Conservation (phyloP, 1,139 yeast genomes). For the Magnusiomyces tetraspermus region DNA sequence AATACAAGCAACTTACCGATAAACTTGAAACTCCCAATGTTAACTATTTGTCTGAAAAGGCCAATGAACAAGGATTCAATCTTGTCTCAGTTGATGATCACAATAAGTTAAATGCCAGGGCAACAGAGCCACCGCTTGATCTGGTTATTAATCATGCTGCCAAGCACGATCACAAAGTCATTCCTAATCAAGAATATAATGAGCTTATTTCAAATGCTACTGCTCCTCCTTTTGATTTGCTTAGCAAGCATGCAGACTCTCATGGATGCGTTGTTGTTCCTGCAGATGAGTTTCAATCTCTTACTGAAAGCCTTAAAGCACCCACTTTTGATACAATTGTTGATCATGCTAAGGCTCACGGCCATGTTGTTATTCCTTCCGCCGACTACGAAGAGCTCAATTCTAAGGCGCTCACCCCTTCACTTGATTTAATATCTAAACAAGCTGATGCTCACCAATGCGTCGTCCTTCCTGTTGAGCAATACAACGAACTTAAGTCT, state of each 20-base stretch:
- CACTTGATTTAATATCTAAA: conserved; percentile 32
- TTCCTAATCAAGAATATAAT: conserved; percentile 17
- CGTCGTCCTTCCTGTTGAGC: conserved; percentile 20
- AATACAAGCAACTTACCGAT: conserved; percentile 15
- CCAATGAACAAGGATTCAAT: conserved; percentile 9
- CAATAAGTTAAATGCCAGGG: conserved; percentile 25
- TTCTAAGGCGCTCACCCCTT: conserved; percentile 29
- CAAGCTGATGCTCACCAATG: conserved; percentile 17
- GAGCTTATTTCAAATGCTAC: conserved; percentile 6
- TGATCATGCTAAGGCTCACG: conserved; percentile 6
- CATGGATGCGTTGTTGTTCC: conserved; percentile 16
- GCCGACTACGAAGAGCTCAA: conserved; percentile 6
- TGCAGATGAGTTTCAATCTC: conserved; percentile 28
- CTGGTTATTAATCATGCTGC: conserved; percentile 33
- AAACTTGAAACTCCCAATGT: conserved; percentile 7
- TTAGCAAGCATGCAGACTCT: conserved; percentile 1
- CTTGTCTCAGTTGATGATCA: conserved; percentile 22
- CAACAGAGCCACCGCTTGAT: conserved; percentile 34
- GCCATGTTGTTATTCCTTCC: conserved; percentile 33
- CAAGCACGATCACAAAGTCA: conserved; percentile 24
- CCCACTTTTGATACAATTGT: conserved; percentile 9
- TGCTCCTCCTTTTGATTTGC: conserved; percentile 6
- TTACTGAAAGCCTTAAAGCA: conserved; percentile 15
- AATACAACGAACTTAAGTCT: conserved; percentile 21
- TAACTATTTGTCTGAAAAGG: conserved; percentile 2